Base-by-base conservation (phyloP, 1,139 yeast species). In the Geotrichum reessii region DNA sequence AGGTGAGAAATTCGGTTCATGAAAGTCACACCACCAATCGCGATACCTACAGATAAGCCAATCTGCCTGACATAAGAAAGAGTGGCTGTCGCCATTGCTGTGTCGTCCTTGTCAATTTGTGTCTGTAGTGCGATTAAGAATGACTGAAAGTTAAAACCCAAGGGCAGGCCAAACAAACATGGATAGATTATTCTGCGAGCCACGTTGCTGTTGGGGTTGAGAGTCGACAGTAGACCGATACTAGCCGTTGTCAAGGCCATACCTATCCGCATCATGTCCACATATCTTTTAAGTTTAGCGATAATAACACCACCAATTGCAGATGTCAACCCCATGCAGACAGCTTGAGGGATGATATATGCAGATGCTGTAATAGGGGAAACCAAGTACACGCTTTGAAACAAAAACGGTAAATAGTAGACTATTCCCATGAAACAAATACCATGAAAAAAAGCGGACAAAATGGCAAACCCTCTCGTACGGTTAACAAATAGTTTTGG, bases 361-460 rank as follows among this genome's bases (percentile, higher is more conserved):
- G 64, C 61, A 2, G 69, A 62, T 1, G 69, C 64, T 49, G 63
- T 59, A 25, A 66, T 59, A 21, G 70, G 68, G 5, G 66, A 50
- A 17, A 58, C 75, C 51, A 74, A 72, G 61, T 74, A 75, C 21
- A 78, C 75, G 14, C 82, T 77, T 68, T 83, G 86, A 67, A 81
- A 82, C 65, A 80, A 78, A 42, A 82, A 73, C 1, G 85, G 79
- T 40, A 81, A 67, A 63, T 76, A 82, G 25, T 78, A 77, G 28
- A 75, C 64, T 24, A 69, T 62, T 9, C 78, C 72, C 75, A 83
- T 75, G 67, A 81, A 81, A 56, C 74, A 73, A 12, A 73, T 76
- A 61, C 76, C 80, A 52, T 74, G 74, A 62, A 78, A 75, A 51
- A 75, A 69, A 2, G 77, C 75, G 49, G 75, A 66, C 14, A 75